These are phyloP conservation scores for Tetracladium setigerum DNA, from an alignment of 495 filamentous ascomycete genomes.

Conservation along the genomic window DNA sequence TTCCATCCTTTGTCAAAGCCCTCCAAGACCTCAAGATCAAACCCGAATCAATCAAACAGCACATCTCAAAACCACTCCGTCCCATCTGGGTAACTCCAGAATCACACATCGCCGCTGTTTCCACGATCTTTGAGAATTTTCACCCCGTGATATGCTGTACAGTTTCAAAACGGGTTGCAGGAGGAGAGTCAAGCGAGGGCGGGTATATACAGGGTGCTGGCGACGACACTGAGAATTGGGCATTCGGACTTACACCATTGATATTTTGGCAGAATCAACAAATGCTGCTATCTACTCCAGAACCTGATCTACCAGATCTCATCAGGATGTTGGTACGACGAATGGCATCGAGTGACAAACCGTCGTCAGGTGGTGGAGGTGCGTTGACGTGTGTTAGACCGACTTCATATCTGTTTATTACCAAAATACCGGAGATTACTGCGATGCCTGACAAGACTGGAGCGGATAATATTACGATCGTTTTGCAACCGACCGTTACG, in stretches of 20 bases:
- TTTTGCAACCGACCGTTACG: constrained; percentile 28
- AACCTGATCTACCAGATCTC: constrained; percentile 56
- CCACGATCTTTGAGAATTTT: constrained; percentile 41
- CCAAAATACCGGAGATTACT: constrained; percentile 7
- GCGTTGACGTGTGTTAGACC: constrained; percentile 11
- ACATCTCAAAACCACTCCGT: constrained; percentile 49
- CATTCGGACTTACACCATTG: constrained; percentile 62
- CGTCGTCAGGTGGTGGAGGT: not conserved
- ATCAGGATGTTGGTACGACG: constrained; percentile 46
- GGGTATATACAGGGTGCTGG: constrained; percentile 93
- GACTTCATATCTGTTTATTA: constrained; percentile 28
- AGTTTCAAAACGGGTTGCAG: constrained; percentile 59
- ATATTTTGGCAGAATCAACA: constrained; percentile 69
- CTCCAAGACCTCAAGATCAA: constrained; percentile 40
- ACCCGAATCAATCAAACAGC: constrained; percentile 21
- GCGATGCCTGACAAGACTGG: not conserved
- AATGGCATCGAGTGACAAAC: not conserved
- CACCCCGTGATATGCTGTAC: constrained; percentile 74
- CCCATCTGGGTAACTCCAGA: constrained; percentile 56
- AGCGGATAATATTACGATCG: constrained; percentile 6
- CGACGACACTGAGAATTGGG: constrained; percentile 91
- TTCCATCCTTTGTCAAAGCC: constrained; percentile 58
- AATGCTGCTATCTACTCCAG: constrained; percentile 46
- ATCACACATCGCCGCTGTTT: constrained; percentile 15
- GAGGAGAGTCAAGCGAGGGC: constrained; percentile 55